Evolutionary conservation across 2,329 filamentous ascomycete species (phyloP), one percentile per base, ranked within the genome.

Genomic region (Diplodia scrobiculata): DNA sequence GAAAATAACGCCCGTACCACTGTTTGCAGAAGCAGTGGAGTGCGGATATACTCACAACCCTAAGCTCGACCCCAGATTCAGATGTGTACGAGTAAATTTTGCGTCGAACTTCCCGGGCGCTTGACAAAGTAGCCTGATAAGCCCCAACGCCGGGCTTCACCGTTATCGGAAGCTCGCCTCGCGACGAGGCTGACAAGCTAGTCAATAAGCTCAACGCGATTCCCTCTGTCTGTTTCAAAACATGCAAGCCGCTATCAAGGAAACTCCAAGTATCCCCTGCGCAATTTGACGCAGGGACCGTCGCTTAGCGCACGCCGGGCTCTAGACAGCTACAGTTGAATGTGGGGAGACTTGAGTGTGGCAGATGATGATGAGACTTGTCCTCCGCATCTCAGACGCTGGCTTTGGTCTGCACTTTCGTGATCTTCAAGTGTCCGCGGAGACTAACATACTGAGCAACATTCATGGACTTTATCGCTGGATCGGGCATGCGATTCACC

Each of bases 151-250:
- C 13, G 14, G 21, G 38, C 55, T 48, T 34, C 17, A 25, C 38
- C 55, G 36, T 59, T 59, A 25, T 41, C 55, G 55, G 38, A 29
- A 45, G 17, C 55, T 19, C 45, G 55, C 55, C 38, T 48, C 55
- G 38, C 27, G 21, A 41, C 38, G n/a, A 59, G 38, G 21, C 25
- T 60, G 27, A 17, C 29, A 14, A 32, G 25, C 54, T 47, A 47
- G 38, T 1, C 54, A 34, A 45, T 29, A 62, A 50, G 34, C 58
- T 50, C 58, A 50, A 62, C 14, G 17, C 25, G 25, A 47, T 36
- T 36, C 36, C 29, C 34, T 32, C 34, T 21, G 11, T 29, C 36
- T 13, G 27, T 29, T 50, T 25, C 41, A 19, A 25, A 38, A 36
- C 58, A 17, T 50, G 34, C 19, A 14, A 21, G 19, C 5, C 6